A percentile compares a stretch with the other conserved stretches of the same genome.
Evolutionary conservation across 345 rosid genomes (phyloP).

Genomic region (Tarenaya hassleriana): DNA sequence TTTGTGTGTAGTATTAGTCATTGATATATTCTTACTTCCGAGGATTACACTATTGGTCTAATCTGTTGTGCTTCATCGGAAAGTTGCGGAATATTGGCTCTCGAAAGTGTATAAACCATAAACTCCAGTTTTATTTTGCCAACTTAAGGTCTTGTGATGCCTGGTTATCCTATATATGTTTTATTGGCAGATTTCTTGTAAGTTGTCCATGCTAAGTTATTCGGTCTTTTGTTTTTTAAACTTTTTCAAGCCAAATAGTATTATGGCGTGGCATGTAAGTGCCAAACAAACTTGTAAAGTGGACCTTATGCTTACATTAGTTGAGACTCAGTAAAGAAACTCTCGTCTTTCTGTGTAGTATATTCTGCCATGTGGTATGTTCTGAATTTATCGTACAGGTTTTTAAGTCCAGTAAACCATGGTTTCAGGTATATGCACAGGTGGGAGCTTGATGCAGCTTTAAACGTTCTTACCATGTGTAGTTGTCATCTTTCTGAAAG

Average conservation of each 20-base stretch:
- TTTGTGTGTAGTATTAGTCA: slow-evolving; percentile 4
- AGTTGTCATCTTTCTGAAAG: slow-evolving; percentile 71
- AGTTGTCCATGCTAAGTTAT: not conserved
- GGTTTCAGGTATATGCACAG: slow-evolving; percentile 68
- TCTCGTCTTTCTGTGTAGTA: slow-evolving; percentile 12
- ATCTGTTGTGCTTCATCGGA: slow-evolving; percentile 1
- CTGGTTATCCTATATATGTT: slow-evolving; percentile 11
- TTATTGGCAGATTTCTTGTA: slow-evolving; percentile 1
- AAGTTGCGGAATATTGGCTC: not conserved
- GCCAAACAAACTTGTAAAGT: slow-evolving; percentile 7
- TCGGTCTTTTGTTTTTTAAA: slow-evolving; percentile 2
- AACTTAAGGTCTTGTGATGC: slow-evolving; percentile 11
- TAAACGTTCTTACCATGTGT: slow-evolving; percentile 97
- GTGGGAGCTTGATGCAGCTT: slow-evolving; percentile 90
- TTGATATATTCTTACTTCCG: slow-evolving; percentile 4
- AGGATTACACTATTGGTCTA: not conserved
- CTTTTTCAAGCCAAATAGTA: not conserved
- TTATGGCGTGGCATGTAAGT: not conserved
- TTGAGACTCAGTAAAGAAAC: not conserved
- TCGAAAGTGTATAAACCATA: not conserved
- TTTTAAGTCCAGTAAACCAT: slow-evolving; percentile 10
- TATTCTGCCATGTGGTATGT: not conserved
- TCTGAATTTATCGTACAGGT: slow-evolving; percentile 3
- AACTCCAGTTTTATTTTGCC: slow-evolving; percentile 1
- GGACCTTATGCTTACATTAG: not conserved